Conservation (phyloP, 805 yeast species). For the Sugiyamaella americana region DNA sequence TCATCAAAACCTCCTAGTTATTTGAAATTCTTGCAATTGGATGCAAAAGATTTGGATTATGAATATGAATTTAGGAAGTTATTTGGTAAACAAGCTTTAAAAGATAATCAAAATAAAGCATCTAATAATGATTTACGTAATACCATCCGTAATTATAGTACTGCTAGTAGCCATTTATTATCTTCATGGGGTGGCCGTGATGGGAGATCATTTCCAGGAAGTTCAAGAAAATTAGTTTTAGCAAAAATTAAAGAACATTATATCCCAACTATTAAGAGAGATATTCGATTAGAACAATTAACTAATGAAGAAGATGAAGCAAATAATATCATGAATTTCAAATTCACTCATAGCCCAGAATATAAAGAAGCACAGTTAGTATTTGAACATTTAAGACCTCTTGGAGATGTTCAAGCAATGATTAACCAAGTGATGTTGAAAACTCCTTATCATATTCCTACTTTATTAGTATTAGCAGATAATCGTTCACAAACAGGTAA, state of each 20-base stretch:
- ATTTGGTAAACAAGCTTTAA: constrained; percentile 49
- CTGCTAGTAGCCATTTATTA: constrained; percentile 37
- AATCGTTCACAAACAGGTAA: constrained; percentile 74
- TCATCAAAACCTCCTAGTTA: constrained; percentile 30
- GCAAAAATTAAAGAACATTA: constrained; percentile 76
- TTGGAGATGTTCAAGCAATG: constrained; percentile 71
- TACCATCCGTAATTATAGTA: not conserved
- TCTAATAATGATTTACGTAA: constrained; percentile 16
- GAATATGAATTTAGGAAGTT: constrained; percentile 65
- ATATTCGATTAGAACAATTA: constrained; percentile 55
- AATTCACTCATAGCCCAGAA: constrained; percentile 39
- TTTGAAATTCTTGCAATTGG: constrained; percentile 37
- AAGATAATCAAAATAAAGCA: constrained; percentile 25
- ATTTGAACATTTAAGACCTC: constrained; percentile 59
- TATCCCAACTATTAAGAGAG: constrained; percentile 63
- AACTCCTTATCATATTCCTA: constrained; percentile 67
- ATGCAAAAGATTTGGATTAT: constrained; percentile 57
- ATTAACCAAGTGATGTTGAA: constrained; percentile 47
- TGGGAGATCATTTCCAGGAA: constrained; percentile 66
- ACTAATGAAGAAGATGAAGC: not conserved
- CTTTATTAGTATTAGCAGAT: constrained; percentile 72
- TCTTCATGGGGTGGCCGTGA: constrained; percentile 86
- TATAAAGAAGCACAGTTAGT: constrained; percentile 31
- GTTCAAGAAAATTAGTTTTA: constrained; percentile 56
- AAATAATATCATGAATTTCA: constrained; percentile 44